Evolutionary conservation across 2,329 filamentous ascomycete genomes (phyloP).

Genomic region (Neofusicoccum ribis): DNA sequence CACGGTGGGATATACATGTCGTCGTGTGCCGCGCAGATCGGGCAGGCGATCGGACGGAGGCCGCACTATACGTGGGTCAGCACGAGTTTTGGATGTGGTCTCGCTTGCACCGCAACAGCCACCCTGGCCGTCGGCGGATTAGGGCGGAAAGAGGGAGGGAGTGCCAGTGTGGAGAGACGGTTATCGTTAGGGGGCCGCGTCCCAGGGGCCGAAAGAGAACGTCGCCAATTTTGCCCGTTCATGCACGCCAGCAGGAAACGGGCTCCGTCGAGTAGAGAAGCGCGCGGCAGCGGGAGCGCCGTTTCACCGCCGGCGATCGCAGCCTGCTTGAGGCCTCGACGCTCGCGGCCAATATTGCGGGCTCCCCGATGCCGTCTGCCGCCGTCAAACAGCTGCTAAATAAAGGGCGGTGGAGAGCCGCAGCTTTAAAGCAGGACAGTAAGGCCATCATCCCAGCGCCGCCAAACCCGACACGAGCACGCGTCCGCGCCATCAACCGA

Average conservation of each 20-base stretch:
- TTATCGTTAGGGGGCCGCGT: not conserved
- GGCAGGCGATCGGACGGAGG: not conserved
- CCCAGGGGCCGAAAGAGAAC: not conserved
- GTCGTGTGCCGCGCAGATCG: not conserved
- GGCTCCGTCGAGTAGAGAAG: not conserved
- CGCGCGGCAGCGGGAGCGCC: not conserved
- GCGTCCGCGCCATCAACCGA: not conserved
- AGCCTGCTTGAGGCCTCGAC: not conserved
- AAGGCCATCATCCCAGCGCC: not conserved
- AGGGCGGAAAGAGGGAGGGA: not conserved
- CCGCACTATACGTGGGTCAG: conserved; percentile 17
- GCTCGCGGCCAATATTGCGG: not conserved
- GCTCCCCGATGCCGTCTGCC: no score
- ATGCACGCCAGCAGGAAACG: not conserved
- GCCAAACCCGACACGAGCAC: not conserved
- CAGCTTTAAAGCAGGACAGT: not conserved
- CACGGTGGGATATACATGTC: not conserved
- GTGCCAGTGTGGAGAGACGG: not conserved
- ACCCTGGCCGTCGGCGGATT: conserved; percentile 7
- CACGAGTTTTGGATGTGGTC: conserved; percentile 13
- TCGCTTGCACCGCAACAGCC: not conserved
- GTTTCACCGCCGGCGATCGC: conserved; percentile 4
- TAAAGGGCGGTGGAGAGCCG: not conserved
- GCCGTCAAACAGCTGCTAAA: not conserved
- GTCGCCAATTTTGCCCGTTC: not conserved